Base-by-base conservation (phyloP, 495 filamentous ascomycete species). In the Aspergillus campestris region DNA sequence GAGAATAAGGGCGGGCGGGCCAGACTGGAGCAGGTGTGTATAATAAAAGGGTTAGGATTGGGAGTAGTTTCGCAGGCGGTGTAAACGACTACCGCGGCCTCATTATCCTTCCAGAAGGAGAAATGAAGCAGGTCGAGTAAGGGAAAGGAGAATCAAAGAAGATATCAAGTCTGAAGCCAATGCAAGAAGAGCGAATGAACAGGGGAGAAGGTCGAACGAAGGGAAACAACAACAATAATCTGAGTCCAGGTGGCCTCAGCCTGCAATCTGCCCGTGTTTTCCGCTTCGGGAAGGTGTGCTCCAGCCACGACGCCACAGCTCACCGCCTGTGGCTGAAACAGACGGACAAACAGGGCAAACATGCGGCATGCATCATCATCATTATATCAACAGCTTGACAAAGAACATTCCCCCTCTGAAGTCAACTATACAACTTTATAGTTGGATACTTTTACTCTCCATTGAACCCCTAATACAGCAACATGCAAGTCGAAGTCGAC, bases 401-500 rank as follows among this genome's bases (percentile, higher is more conserved):
- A 38, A 38, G 15, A 10, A 9, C 9, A 29, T 18, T 24, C 38
- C 8, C 24, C 9, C 9, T 13, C 15, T 10, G 10, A 18, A 24
- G 18, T 39, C 15, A 1, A 39, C 6, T 12, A n/a, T 39, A 31
- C 38, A 41, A 41, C 7, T 11, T 40, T 42, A 45, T 39, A 38
- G 12, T 38, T 51, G 14, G 3, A 46, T 40, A 15, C 31, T 35
- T 52, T 13, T 40, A 39, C 4, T 31, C 30, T 37, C 10, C 31
- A 0, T 10, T 33, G 39, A 40, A 14, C 40, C 40, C 8, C 12
- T 34, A 33, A 38, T 12, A 27, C 33, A 37, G 29, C 55, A 81
- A 44, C 9, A 94, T 92, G 87, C 82, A 71, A 49, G 94, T 96
- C 40, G 88, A 92, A 41, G 84, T 98, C 58, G 82, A 97, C 60